phyloP scores from a whole-genome alignment of 2,329 filamentous ascomycete genomes.

The Trichoderma atrobrunneum region DNA sequence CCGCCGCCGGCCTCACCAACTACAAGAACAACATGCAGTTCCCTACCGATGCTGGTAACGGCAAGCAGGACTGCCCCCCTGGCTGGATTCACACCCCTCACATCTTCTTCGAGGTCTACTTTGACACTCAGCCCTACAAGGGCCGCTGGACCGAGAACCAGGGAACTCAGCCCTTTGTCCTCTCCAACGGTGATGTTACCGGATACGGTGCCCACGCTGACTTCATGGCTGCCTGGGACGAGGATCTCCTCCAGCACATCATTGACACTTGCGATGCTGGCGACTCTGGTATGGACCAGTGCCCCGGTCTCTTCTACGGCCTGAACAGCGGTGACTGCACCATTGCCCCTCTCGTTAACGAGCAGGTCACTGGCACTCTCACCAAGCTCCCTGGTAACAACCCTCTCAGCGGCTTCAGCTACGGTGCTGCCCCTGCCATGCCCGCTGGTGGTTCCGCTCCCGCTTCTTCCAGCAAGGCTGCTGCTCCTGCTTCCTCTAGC shows the following conservation, averaged over 20 bases:
- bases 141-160: conserved; percentile 53
- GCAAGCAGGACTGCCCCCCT: conserved; percentile 52
- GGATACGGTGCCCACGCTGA: conserved; percentile 70
- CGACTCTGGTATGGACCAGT: conserved; percentile 59
- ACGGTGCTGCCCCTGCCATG: conserved; percentile 31
- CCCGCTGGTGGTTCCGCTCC: neutral
- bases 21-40: conserved; percentile 65
- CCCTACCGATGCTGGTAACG: conserved; percentile 47
- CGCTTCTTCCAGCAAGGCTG: neutral
- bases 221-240: conserved; percentile 72
- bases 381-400: conserved; percentile 54
- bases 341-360: conserved; percentile 46
- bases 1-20: conserved; percentile 55
- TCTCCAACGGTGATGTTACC: conserved; percentile 66
- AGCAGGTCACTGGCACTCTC: conserved; percentile 44
- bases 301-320: conserved; percentile 54
- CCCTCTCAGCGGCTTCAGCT: conserved; percentile 51
- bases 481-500: neutral
- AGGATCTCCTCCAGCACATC: conserved; percentile 60
- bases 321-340: conserved; percentile 52
- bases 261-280: conserved; percentile 64
- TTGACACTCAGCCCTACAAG: conserved; percentile 53
- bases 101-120: conserved; percentile 60
- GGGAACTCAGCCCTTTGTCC: conserved; percentile 62
- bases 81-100: conserved; percentile 56